These are phyloP conservation scores for Fusarium compactum DNA, from an alignment of 2,329 filamentous ascomycete species.

Conservation along the genomic window DNA sequence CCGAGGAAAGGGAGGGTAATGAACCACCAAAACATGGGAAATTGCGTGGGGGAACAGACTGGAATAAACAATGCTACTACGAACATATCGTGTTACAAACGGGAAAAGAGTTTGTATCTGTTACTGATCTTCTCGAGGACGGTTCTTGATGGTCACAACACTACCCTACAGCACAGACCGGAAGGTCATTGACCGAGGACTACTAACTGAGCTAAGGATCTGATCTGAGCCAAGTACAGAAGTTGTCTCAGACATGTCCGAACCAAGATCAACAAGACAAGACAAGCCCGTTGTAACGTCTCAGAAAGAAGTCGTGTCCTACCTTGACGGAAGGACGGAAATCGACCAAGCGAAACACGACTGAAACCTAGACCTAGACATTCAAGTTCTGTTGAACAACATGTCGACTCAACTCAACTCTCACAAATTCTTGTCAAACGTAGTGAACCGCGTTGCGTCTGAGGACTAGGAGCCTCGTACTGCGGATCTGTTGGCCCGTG, in stretches of 20 bases:
- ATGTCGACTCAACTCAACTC: conserved; percentile 23
- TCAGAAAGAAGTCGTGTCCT: conserved; percentile 18
- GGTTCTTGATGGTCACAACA: neutral
- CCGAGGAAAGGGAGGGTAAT: conserved; percentile 23
- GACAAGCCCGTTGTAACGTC: conserved; percentile 27
- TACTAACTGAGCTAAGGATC: conserved; percentile 1
- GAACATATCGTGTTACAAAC: neutral
- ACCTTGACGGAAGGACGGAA: conserved; percentile 8
- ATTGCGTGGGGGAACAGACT: neutral
- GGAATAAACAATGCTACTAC: neutral
- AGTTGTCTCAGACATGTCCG: conserved; percentile 24
- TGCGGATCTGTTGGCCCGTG: conserved; percentile 40
- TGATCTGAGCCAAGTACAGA: conserved; percentile 10
- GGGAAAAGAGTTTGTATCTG: conserved; percentile 9
- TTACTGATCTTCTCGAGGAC: neutral
- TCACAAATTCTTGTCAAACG: conserved; percentile 30
- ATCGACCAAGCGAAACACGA: conserved; percentile 39
- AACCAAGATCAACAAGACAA: conserved; percentile 10
- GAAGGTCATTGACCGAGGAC: conserved; percentile 10
- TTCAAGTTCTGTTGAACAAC: conserved; percentile 15
- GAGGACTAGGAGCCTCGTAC: conserved; percentile 10
- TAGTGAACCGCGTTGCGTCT: conserved; percentile 36
- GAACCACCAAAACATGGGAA: conserved; percentile 4
- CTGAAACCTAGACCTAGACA: conserved; percentile 41
- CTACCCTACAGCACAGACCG: conserved; percentile 36